Percentiles rank a stretch among this genome's conserved stretches.
These are phyloP conservation scores for Linnemannia zychae DNA, from an alignment of 192 early-diverging fungal genomes.

Conservation along the genomic window DNA sequence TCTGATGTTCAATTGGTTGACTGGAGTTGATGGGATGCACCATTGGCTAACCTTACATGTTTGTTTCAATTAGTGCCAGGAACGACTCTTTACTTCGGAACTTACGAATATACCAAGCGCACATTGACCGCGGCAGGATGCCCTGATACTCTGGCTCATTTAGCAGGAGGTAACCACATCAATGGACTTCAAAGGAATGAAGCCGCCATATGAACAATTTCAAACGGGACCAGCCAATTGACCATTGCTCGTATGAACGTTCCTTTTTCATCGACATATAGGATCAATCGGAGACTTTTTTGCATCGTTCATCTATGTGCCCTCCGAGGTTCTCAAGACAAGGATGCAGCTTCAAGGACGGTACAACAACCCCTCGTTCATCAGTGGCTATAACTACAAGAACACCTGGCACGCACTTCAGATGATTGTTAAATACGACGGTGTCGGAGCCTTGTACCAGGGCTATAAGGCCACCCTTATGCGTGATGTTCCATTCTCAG, in stretches of 20 bases:
- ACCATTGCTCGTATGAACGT: neutral
- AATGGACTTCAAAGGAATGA: neutral
- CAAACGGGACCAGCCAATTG: neutral
- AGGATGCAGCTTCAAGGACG: slow-evolving; percentile 84
- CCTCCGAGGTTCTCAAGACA: slow-evolving; percentile 78
- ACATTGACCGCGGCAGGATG: slow-evolving; percentile 61
- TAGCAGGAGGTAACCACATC: slow-evolving; percentile 57
- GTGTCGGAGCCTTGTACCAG: slow-evolving; percentile 69
- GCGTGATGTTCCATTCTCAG: slow-evolving; percentile 71
- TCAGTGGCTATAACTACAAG: slow-evolving; percentile 79
- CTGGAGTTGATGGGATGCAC: neutral
- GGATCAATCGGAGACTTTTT: slow-evolving; percentile 68
- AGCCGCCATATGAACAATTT: neutral
- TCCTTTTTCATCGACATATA: neutral
- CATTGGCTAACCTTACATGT: neutral
- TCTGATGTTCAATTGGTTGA: neutral
- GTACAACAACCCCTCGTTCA: slow-evolving; percentile 77
- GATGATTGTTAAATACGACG: slow-evolving; percentile 74
- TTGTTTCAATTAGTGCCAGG: slow-evolving; percentile 61
- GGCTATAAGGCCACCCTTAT: slow-evolving; percentile 70
- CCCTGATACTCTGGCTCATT: slow-evolving; percentile 67
- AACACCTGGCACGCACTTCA: slow-evolving; percentile 72
- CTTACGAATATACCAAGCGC: slow-evolving; percentile 70
- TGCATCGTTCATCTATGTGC: slow-evolving; percentile 70
- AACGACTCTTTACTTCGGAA: slow-evolving; percentile 69